Percentiles rank a stretch among this genome's conserved stretches.
phyloP scores from a whole-genome alignment of 2,329 filamentous ascomycete genomes.

The Xylariaceae sp. region DNA sequence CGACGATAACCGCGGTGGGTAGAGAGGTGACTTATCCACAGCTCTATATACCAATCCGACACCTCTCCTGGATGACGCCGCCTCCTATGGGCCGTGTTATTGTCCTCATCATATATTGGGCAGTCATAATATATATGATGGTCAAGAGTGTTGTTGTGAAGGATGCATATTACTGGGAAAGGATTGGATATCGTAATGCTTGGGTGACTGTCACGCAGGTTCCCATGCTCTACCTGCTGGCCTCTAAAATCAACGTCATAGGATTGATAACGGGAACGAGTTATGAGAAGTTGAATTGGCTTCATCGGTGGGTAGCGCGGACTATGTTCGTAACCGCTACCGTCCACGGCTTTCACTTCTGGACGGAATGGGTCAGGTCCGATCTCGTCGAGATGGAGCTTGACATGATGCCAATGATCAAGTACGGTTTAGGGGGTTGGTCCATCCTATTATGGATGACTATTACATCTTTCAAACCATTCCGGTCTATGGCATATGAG shows the following conservation, averaged over 20 bases:
- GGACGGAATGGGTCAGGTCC: slow-evolving; percentile 62
- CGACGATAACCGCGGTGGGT: slow-evolving; percentile 58
- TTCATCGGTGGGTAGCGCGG: slow-evolving; percentile 72
- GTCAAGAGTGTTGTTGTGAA: slow-evolving; percentile 49
- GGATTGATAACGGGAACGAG: slow-evolving; percentile 64
- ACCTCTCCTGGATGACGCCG: slow-evolving; percentile 59
- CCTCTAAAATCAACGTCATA: slow-evolving; percentile 62
- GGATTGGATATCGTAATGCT: slow-evolving; percentile 68
- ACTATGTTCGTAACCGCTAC: slow-evolving; percentile 70
- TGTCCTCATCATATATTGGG: slow-evolving; percentile 59
- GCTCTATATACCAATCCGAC: slow-evolving; percentile 49
- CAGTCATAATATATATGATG: slow-evolving; percentile 62
- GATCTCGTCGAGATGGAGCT: slow-evolving; percentile 63
- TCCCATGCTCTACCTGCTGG: slow-evolving; percentile 64
- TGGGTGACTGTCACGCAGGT: slow-evolving; percentile 69
- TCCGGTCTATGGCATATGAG: slow-evolving; percentile 70
- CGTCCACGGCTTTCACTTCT: slow-evolving; percentile 72
- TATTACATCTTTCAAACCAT: slow-evolving; percentile 63
- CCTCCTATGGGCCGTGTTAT: slow-evolving; percentile 60
- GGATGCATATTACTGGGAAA: slow-evolving; percentile 63
- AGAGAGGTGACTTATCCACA: slow-evolving; percentile 62
- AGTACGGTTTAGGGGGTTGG: slow-evolving; percentile 70
- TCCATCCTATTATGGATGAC: slow-evolving; percentile 67
- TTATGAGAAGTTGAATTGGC: slow-evolving; percentile 72
- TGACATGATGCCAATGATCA: slow-evolving; percentile 63